Percentiles rank a stretch among this genome's conserved stretches.
Evolutionary conservation across 192 early-diverging fungal species (phyloP).

Genomic region (Coemansia sp.): DNA sequence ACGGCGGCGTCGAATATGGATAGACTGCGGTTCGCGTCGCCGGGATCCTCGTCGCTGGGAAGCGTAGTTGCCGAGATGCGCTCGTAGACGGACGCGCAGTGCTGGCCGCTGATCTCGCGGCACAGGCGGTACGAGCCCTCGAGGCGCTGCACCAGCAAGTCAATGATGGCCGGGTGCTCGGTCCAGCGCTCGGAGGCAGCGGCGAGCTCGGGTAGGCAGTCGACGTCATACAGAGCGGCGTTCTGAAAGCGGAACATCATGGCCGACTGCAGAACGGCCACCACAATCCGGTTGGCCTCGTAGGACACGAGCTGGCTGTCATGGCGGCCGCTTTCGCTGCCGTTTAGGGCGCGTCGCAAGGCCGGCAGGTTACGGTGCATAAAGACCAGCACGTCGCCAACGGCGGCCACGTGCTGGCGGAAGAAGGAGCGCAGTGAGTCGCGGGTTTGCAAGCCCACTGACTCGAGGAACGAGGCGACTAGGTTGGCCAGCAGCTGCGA

Average conservation of each 20-base stretch:
- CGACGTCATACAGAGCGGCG: slow-evolving; percentile 21
- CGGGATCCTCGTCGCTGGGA: slow-evolving; percentile 17
- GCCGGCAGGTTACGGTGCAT: slow-evolving; percentile 27
- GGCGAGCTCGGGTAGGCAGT: background rate
- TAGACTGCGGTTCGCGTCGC: slow-evolving; percentile 2
- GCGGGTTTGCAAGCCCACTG: slow-evolving; percentile 16
- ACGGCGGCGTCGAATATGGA: slow-evolving; percentile 23
- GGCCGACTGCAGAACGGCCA: slow-evolving; percentile 23
- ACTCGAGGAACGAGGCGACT: slow-evolving; percentile 26
- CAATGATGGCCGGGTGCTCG: slow-evolving; percentile 11
- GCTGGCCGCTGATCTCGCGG: slow-evolving; percentile 23
- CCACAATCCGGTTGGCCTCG: slow-evolving; percentile 31
- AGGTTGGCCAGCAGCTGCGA: slow-evolving; percentile 32
- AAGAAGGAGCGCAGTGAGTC: slow-evolving; percentile 42
- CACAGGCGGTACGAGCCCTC: slow-evolving; percentile 34
- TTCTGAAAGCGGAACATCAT: slow-evolving; percentile 33
- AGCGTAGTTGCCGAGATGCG: slow-evolving; percentile 22
- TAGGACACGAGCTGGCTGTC: slow-evolving; percentile 28
- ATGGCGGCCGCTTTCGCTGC: slow-evolving; percentile 15
- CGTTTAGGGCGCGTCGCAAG: slow-evolving; percentile 20
- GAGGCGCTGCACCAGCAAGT: slow-evolving; percentile 21
- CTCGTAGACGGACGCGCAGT: slow-evolving; percentile 29
- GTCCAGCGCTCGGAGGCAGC: slow-evolving; percentile 25
- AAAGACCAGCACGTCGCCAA: slow-evolving; percentile 28
- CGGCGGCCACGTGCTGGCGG: slow-evolving; percentile 16